These are phyloP conservation scores for Pyrenophora teres DNA, from an alignment of 2,329 filamentous ascomycete species.

Conservation along the genomic window DNA sequence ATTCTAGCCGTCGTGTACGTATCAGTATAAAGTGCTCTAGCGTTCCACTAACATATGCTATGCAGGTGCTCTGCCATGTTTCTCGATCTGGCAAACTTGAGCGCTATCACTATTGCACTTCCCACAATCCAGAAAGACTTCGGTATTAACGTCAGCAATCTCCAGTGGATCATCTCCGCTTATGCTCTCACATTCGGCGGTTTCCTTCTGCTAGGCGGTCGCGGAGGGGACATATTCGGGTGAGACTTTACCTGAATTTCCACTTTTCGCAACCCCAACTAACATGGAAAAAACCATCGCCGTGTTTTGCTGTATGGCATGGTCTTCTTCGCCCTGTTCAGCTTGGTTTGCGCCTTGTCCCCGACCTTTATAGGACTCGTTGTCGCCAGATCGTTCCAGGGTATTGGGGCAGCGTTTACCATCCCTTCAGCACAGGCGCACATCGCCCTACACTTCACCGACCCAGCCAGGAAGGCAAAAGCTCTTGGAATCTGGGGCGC, in stretches of 20 bases:
- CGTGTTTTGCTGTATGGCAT: conserved; percentile 5
- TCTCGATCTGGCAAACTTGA: neutral
- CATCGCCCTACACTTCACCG: neutral
- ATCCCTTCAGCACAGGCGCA: conserved; percentile 7
- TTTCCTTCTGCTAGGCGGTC: conserved; percentile 9
- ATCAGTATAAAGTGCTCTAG: neutral
- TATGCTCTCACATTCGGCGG: conserved; percentile 8
- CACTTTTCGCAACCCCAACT: neutral
- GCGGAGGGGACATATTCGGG: conserved; percentile 8
- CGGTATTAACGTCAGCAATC: neutral
- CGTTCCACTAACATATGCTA: neutral
- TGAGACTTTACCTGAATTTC: neutral
- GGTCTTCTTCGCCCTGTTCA: conserved; percentile 4
- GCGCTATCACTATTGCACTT: neutral
- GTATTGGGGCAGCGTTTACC: conserved; percentile 6
- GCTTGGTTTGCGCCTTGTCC: conserved; percentile 1
- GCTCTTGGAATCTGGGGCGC: conserved; percentile 6
- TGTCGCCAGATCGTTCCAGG: neutral
- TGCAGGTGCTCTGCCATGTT: neutral
- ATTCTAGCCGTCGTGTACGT: neutral
- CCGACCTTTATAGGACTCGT: neutral
- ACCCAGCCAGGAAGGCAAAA: neutral
- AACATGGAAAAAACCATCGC: neutral
- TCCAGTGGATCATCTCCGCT: conserved; percentile 9
- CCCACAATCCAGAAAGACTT: neutral